Conservation (phyloP, 2,329 filamentous ascomycete genomes). For the Microcyclosporella mali region DNA sequence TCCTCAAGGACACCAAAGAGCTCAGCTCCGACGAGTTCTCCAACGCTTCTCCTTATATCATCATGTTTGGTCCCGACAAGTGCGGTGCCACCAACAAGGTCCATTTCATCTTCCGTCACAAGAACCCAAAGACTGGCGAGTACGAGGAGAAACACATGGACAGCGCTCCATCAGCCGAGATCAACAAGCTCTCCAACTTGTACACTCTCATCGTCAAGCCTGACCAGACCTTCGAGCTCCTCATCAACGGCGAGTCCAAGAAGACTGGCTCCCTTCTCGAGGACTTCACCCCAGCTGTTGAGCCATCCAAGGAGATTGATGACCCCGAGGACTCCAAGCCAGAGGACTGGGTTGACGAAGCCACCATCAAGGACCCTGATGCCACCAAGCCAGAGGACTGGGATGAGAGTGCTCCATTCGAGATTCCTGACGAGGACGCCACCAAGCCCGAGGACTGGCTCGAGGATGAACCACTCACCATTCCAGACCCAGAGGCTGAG, state of each 20-base stretch:
- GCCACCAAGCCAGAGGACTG: constrained; percentile 96
- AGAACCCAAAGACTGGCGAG: constrained; percentile 99
- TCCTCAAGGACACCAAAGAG: constrained; percentile 93
- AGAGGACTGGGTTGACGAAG: constrained; percentile 89
- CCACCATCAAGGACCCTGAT: constrained; percentile 83
- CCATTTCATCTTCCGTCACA: constrained; percentile 99
- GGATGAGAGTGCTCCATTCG: constrained; percentile 96
- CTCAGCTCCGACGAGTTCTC: constrained; percentile 97
- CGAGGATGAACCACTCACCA: constrained; percentile 72
- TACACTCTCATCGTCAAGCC: constrained; percentile 96
- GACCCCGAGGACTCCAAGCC: constrained; percentile 92
- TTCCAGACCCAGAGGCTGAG: constrained; percentile 87
- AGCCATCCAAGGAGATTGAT: constrained; percentile 90
- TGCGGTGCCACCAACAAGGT: constrained; percentile 98
- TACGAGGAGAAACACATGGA: constrained; percentile 99
- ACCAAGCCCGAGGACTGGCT: constrained; percentile 94
- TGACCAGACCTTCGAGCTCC: constrained; percentile 90
- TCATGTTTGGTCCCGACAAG: constrained; percentile 99
- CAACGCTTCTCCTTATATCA: constrained; percentile 94
- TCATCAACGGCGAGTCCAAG: constrained; percentile 81
- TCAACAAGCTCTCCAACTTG: constrained; percentile 85
- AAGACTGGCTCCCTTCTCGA: constrained; percentile 89
- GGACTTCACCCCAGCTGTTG: constrained; percentile 89
- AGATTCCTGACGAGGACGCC: constrained; percentile 91
- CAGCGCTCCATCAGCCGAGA: constrained; percentile 74